These are phyloP conservation scores for Flaveria trinervia DNA, from an alignment of 129 eudicot genomes.

Conservation along the genomic window DNA sequence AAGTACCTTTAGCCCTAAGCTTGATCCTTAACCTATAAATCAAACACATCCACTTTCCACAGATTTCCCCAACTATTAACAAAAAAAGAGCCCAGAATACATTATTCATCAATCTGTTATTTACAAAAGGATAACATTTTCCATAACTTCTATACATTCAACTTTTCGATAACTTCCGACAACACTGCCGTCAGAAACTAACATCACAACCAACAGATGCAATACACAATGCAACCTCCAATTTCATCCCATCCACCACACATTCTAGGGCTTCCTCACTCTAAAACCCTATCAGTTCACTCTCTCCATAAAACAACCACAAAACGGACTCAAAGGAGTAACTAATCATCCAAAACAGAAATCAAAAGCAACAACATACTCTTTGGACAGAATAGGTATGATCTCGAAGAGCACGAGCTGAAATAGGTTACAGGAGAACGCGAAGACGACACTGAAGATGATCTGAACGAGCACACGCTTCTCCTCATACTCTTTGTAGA, in stretches of 20 bases:
- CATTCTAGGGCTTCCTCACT: not conserved
- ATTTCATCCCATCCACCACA: not conserved
- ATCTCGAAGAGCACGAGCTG: conserved; percentile 97
- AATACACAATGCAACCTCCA: not conserved
- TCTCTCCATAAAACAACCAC: not conserved
- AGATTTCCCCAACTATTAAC: not conserved
- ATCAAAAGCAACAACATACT: conserved; percentile 41
- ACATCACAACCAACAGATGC: not conserved
- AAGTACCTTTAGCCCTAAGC: not conserved
- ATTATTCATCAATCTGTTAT: not conserved
- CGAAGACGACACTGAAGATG: conserved; percentile 96
- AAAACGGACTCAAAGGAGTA: too few species aligned
- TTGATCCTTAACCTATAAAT: not conserved
- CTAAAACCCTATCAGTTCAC: not conserved
- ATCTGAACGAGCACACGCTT: conserved; percentile 89
- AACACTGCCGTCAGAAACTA: not conserved
- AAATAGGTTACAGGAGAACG: conserved; percentile 89
- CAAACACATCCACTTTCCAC: not conserved
- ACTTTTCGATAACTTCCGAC: too few species aligned
- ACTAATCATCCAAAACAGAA: too few species aligned
- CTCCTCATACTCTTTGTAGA: conserved; percentile 94
- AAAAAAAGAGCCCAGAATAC: not conserved
- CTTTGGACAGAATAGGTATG: conserved; percentile 91
- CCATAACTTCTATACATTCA: not conserved
- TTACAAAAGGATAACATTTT: not conserved